Conservation (phyloP, 257 asterid species). For the Nicotiana knightiana region DNA sequence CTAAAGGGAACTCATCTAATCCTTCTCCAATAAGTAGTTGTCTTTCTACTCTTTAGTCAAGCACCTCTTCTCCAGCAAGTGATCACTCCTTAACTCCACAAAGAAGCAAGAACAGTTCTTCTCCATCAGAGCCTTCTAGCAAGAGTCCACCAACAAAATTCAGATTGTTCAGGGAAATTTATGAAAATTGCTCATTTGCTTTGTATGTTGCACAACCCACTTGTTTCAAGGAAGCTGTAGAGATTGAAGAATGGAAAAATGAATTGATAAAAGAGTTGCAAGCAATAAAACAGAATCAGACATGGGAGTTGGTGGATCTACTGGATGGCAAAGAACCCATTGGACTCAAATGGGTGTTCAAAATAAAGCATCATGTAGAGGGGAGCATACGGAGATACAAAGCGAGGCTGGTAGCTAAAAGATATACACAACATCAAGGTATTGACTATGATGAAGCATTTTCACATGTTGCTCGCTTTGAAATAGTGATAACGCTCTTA, state of each 20-base stretch:
- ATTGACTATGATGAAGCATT: neutral
- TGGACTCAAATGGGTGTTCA: neutral
- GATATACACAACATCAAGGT: neutral
- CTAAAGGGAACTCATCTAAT: neutral
- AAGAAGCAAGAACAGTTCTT: neutral
- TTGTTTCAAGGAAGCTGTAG: neutral
- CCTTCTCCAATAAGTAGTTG: neutral
- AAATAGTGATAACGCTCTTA: neutral
- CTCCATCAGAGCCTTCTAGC: neutral
- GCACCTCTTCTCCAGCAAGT: neutral
- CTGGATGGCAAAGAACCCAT: neutral
- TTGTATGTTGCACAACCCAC: neutral
- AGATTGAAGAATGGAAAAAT: neutral
- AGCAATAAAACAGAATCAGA: neutral
- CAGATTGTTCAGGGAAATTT: too few species aligned
- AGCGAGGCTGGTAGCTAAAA: conserved; percentile 2
- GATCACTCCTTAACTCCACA: neutral
- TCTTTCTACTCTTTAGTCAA: neutral
- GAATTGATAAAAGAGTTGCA: neutral
- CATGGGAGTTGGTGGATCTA: neutral
- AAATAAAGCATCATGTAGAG: neutral
- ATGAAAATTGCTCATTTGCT: neutral
- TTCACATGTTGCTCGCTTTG: neutral
- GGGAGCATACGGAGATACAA: neutral
- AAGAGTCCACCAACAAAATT: neutral